A percentile compares a stretch with the other conserved stretches of the same genome.
phyloP scores from a whole-genome alignment of 2,329 filamentous ascomycete genomes.

The Fusarium drepaniforme region DNA sequence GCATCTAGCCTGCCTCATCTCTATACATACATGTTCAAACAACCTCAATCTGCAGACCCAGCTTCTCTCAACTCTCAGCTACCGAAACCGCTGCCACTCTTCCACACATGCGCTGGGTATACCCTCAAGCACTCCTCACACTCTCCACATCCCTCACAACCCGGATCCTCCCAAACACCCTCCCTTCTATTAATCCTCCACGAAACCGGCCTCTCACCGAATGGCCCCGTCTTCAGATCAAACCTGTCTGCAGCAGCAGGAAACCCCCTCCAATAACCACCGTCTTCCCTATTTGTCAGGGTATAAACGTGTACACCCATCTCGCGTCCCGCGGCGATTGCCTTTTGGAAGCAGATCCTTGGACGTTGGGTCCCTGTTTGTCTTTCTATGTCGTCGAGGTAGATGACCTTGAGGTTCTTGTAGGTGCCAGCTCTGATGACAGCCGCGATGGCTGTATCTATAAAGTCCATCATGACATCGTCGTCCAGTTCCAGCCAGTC shows the following conservation, averaged over 20 bases:
- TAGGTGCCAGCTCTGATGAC: conserved; percentile 4
- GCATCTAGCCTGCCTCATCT: neutral
- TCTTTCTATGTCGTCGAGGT: conserved; percentile 20
- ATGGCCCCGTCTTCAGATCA: conserved; percentile 25
- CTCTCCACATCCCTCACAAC: conserved; percentile 27
- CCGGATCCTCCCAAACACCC: conserved; percentile 25
- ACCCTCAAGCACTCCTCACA: conserved; percentile 24
- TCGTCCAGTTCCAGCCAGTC: neutral
- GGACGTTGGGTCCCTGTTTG: neutral
- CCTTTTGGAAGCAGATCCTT: conserved; percentile 1
- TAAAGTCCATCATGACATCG: neutral
- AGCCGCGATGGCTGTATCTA: conserved; percentile 12
- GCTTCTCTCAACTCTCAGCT: neutral
- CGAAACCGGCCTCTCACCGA: conserved; percentile 16
- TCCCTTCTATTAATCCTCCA: conserved; percentile 16
- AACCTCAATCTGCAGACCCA: no score
- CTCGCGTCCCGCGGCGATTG: conserved; percentile 13
- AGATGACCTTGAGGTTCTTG: conserved; percentile 19
- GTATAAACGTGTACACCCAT: conserved; percentile 25
- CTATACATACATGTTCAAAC: neutral
- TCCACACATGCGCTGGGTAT: conserved; percentile 29
- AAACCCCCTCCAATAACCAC: conserved; percentile 25
- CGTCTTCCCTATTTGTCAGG: conserved; percentile 24
- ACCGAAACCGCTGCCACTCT: neutral
- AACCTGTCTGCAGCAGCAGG: conserved; percentile 23